Evolutionary conservation across 2,329 filamentous ascomycete genomes (phyloP), one percentile per base, ranked within the genome.

Genomic region (Penicillium hordei): DNA sequence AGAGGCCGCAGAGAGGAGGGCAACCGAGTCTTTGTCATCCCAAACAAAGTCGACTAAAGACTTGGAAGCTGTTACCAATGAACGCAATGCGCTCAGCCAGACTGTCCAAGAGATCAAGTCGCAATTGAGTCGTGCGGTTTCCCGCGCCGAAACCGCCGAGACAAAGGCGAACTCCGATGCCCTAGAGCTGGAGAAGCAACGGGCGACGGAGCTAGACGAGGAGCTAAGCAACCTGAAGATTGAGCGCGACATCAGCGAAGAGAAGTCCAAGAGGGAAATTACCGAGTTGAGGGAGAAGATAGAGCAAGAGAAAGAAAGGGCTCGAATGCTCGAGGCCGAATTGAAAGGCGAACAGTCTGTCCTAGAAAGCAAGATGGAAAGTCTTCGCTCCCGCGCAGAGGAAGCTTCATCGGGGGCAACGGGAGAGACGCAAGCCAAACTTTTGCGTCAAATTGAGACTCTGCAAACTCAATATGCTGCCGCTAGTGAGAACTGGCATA

Each of bases 401-500:
- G 94, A 99, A 74, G 91, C 87, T 0, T 92, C 92, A 1, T 93
- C 92, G 3, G 89, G 90, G 17, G 86, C 86, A 15, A 86, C 87
- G 6, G 90, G 92, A 15, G 91, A 96, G 70, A 86, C 89, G 0
- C 92, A 96, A 68, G 90, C 90, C 43, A 97, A 97, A 73, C 81
- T 97, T 40, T 81, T 97, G 43, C 87, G 94, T 40, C 95, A 99
- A 75, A 89, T 99, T 53, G 94, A 99, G 78, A 97, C 91, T 0
- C 78, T 99, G 38, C 94, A 99, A 75, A 94, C 90, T 7, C 95
- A 99, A 72, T 96, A 99, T 75, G 87, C 92, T 0, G 87, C 95
- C 54, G 94, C 94, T 1, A 94, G 91, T 65, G 91, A 96, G 70
- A 99, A 99, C 68, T 99, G 95, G 94, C 93, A 97, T 71, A 91